phyloP scores from a whole-genome alignment of 2,329 filamentous ascomycete genomes.

The Cladosporium sp. region DNA sequence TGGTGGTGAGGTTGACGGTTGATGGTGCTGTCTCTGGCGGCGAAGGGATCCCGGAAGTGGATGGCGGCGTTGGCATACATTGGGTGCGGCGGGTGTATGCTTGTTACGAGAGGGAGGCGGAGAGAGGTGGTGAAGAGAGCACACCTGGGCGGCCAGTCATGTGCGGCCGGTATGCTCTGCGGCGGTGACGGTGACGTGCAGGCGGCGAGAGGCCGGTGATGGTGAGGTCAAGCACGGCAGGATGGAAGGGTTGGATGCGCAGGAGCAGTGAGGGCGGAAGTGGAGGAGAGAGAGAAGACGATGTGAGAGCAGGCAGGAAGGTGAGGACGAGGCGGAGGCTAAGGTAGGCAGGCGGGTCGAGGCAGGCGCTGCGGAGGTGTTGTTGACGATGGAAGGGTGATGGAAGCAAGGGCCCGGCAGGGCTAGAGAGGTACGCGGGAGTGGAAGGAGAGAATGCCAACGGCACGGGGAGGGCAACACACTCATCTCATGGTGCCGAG shows the following conservation, averaged over 20 bases:
- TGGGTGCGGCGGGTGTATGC: constrained; percentile 18
- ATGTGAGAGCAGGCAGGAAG: no score
- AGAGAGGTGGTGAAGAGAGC: constrained; percentile 1
- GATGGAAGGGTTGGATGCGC: not conserved
- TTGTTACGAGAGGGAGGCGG: constrained; percentile 10
- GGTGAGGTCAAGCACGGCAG: not conserved
- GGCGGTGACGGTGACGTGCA: not conserved
- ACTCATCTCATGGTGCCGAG: constrained; percentile 12
- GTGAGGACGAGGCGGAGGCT: not conserved
- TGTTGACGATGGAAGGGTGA: constrained; percentile 6
- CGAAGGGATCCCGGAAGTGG: constrained; percentile 31
- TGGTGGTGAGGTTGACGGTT: constrained; percentile 8
- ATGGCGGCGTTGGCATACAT: constrained; percentile 31
- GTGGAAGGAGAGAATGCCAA: constrained; percentile 4
- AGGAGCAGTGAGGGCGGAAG: not conserved
- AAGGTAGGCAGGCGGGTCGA: not conserved
- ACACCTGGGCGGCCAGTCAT: constrained; percentile 8
- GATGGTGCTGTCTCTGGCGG: constrained; percentile 22
- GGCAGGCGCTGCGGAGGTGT: constrained; percentile 3
- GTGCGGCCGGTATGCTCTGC: constrained; percentile 1
- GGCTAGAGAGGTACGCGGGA: not conserved
- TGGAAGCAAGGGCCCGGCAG: constrained; percentile 8
- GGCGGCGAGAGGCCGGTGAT: not conserved
- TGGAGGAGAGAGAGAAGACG: not conserved
- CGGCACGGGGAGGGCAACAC: not conserved